phyloP scores from a whole-genome alignment of 2,329 filamentous ascomycete genomes.

The Aspergillus costaricaensis region DNA sequence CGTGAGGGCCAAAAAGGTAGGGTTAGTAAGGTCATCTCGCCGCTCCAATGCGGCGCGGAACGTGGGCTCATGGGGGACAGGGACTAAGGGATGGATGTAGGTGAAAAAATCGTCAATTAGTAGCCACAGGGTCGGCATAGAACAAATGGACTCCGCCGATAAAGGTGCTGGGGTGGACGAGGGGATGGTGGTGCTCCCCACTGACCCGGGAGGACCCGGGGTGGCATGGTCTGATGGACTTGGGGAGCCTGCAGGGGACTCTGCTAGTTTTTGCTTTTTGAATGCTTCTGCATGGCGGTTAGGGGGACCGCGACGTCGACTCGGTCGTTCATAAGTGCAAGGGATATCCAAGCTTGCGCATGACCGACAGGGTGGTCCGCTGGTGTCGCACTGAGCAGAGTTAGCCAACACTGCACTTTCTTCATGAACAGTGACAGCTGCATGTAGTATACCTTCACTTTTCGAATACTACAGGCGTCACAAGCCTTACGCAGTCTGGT shows the following conservation, averaged over 20 bases:
- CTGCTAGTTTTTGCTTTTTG: constrained; percentile 60
- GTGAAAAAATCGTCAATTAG: constrained; percentile 51
- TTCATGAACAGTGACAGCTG: constrained; percentile 10
- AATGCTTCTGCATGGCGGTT: constrained; percentile 68
- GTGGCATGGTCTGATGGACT: constrained; percentile 46
- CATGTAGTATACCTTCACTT: constrained; percentile 51
- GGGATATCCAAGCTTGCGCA: constrained; percentile 67
- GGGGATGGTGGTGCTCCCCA: constrained; percentile 29
- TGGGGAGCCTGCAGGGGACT: constrained; percentile 37
- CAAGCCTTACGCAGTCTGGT: constrained; percentile 53
- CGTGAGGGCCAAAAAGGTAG: constrained; percentile 47
- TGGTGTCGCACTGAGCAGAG: constrained; percentile 60
- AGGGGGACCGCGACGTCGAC: constrained; percentile 64
- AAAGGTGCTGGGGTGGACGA: constrained; percentile 43
- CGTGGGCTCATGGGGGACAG: constrained; percentile 49
- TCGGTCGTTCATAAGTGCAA: constrained; percentile 67
- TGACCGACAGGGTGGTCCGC: constrained; percentile 66
- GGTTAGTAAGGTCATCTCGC: constrained; percentile 45
- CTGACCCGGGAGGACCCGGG: constrained; percentile 35
- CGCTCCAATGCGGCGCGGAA: constrained; percentile 47
- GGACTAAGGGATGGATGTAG: constrained; percentile 51
- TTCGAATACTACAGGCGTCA: constrained; percentile 56
- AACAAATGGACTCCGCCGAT: constrained; percentile 53
- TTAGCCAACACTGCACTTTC: constrained; percentile 9
- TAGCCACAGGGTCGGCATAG: constrained; percentile 41